These are phyloP conservation scores for Backusella morwellensis DNA, from an alignment of 192 early-diverging fungal genomes.

Conservation along the genomic window DNA sequence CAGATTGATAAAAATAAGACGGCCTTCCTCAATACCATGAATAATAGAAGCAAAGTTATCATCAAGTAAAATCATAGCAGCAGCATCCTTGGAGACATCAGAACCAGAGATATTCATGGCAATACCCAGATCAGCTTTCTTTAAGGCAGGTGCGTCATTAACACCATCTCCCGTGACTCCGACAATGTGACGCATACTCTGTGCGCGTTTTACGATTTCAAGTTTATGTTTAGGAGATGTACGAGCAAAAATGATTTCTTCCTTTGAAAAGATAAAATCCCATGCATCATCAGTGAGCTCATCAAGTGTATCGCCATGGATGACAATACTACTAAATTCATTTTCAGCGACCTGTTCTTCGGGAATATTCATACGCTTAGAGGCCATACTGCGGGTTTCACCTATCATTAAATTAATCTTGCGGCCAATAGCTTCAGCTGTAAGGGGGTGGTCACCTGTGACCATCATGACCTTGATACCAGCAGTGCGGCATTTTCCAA, in stretches of 20 bases:
- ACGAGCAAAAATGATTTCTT: conserved; percentile 95
- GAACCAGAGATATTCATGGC: conserved; percentile 95
- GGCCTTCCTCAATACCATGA: conserved; percentile 90
- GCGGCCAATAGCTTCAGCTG: conserved; percentile 93
- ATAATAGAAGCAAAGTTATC: conserved; percentile 98
- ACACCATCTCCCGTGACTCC: conserved; percentile 95
- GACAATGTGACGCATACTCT: conserved; percentile 91
- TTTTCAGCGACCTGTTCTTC: conserved; percentile 67
- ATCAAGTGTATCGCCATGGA: conserved; percentile 91
- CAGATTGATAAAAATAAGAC: conserved; percentile 93
- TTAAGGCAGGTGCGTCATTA: conserved; percentile 90
- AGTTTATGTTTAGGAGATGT: conserved; percentile 97
- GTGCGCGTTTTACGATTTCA: conserved; percentile 92
- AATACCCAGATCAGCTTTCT: conserved; percentile 97
- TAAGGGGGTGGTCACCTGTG: conserved; percentile 96
- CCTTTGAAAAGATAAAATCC: conserved; percentile 91
- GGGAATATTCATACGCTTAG: conserved; percentile 61
- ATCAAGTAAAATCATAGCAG: conserved; percentile 96
- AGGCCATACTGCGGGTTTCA: conserved; percentile 82
- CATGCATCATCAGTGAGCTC: conserved; percentile 79
- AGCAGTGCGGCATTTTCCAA: conserved; percentile 87
- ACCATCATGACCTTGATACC: conserved; percentile 99
- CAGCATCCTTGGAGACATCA: conserved; percentile 96
- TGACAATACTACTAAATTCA: conserved; percentile 87
- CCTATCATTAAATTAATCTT: conserved; percentile 93